Evolutionary conservation across 495 filamentous ascomycete species (phyloP), one percentile per base, ranked within the genome.

Genomic region (Endocarpon pusillum): DNA sequence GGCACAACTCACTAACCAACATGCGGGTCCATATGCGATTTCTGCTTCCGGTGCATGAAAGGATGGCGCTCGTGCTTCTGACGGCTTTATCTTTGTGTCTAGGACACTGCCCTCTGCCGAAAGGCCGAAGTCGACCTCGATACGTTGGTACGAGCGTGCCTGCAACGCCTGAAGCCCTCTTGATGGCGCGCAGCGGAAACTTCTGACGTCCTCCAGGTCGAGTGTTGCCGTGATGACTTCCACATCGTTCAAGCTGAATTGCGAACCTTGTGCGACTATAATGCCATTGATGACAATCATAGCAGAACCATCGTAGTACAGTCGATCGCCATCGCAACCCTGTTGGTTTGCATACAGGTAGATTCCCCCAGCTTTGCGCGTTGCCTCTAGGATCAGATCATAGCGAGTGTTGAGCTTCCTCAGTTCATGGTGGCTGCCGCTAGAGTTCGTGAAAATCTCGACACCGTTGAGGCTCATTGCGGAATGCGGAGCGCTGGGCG

Each of bases 191-290:
- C 49, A 64, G 1, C 79, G 57, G 37, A 57, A 69, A 1, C 54
- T 51, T 12, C 76, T 49, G 3, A 87, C 78, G 37, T 81, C 74
- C 46, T 87, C 81, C 3, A 93, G 63, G 38, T 91, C 83, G 3
- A 86, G 64, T 2, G 78, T 83, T 5, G 84, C 83, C 2, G 74
- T 81, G 21, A 81, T 55, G 9, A 92, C 80, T 45, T 91, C 83
- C n/a, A 89, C 78, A 38, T 89, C 83, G 18, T 72, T 67, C 11
- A 93, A 52, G 4, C 63, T 72, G 53, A 86, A 91, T 46, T 83
- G 80, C 2, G 67, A 67, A 18, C 67, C 72, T 53, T 79, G 78
- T 3, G 69, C 81, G 4, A 86, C 63, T 28, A 80, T 59, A 3
- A 73, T 57, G 20, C 78, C 81, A 36, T 86, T 85, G 29, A 76